Percentiles rank a stretch among this genome's conserved stretches.
phyloP scores from a whole-genome alignment of 1,139 yeast species.

The Pneumocystis canis region DNA sequence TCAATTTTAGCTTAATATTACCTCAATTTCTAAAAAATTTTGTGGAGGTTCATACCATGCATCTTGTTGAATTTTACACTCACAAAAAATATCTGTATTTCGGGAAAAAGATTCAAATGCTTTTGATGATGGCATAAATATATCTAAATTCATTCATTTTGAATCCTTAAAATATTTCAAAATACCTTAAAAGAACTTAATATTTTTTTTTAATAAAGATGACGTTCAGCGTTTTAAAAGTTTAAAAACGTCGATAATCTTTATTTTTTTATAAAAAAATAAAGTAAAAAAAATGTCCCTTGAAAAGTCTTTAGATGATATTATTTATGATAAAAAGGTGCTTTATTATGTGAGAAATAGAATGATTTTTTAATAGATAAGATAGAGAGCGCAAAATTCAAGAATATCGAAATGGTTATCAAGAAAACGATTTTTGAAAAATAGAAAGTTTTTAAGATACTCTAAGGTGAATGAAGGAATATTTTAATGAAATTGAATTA shows the following conservation, averaged over 20 bases:
- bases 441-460: not conserved
- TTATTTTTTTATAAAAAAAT: not conserved
- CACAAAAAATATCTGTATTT: not conserved
- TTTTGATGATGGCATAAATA: not conserved
- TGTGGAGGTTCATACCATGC: conserved; percentile 39
- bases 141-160: not conserved
- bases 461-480: not conserved
- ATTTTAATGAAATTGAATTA: no score
- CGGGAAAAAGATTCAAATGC: not conserved
- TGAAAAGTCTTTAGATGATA: not conserved
- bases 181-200: not conserved
- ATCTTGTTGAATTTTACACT: not conserved
- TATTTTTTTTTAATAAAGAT: not conserved
- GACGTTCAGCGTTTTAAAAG: no score
- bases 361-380: not conserved
- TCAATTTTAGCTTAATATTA: no score
- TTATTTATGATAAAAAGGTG: not conserved
- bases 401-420: not conserved
- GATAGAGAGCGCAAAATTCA: not conserved
- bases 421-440: not conserved
- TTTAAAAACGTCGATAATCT: not conserved
- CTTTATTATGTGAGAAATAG: not conserved
- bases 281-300: not conserved
- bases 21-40: conserved; percentile 84
- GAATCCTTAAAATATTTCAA: no score